phyloP scores from a whole-genome alignment of 768 basidiomycete genomes.

The Leccinum barrowsii region DNA sequence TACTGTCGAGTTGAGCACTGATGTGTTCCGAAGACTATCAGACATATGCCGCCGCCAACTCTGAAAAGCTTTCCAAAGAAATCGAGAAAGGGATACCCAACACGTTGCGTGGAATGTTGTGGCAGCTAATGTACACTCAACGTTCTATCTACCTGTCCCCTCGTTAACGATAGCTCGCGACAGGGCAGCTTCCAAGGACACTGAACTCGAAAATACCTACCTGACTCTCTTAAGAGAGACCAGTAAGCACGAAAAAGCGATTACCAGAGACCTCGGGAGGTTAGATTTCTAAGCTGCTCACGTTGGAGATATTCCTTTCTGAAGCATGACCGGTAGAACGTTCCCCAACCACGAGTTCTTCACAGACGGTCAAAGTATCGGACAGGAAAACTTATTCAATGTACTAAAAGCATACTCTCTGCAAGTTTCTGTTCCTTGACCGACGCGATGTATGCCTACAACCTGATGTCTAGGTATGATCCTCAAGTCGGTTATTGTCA shows the following conservation, averaged over 20 bases:
- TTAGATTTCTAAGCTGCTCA: slow-evolving; percentile 25
- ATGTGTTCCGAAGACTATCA: slow-evolving; percentile 69
- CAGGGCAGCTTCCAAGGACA: slow-evolving; percentile 93
- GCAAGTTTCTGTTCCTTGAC: slow-evolving; percentile 41
- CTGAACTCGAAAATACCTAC: slow-evolving; percentile 80
- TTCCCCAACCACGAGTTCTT: slow-evolving; percentile 98
- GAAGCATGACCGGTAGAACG: slow-evolving; percentile 49
- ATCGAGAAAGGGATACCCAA: slow-evolving; percentile 92
- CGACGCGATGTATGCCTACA: background rate
- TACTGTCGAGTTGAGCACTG: background rate
- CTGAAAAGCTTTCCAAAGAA: slow-evolving; percentile 79
- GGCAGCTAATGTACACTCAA: slow-evolving; percentile 81
- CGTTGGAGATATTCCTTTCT: slow-evolving; percentile 6
- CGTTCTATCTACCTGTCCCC: slow-evolving; percentile 1
- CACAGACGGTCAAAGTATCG: slow-evolving; percentile 89
- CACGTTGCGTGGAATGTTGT: slow-evolving; percentile 89
- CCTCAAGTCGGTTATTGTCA: slow-evolving; percentile 97
- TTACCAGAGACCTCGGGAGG: slow-evolving; percentile 88
- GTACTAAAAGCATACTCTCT: slow-evolving; percentile 96
- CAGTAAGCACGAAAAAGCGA: slow-evolving; percentile 92
- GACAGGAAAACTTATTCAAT: slow-evolving; percentile 97
- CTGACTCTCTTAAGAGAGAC: slow-evolving; percentile 74
- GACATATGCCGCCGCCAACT: slow-evolving; percentile 71
- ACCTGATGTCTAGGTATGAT: slow-evolving; percentile 58
- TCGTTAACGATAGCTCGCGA: slow-evolving; percentile 16